Base-by-base conservation (phyloP, 2,329 filamentous ascomycete genomes). In the Chrysoporthe puriensis region DNA sequence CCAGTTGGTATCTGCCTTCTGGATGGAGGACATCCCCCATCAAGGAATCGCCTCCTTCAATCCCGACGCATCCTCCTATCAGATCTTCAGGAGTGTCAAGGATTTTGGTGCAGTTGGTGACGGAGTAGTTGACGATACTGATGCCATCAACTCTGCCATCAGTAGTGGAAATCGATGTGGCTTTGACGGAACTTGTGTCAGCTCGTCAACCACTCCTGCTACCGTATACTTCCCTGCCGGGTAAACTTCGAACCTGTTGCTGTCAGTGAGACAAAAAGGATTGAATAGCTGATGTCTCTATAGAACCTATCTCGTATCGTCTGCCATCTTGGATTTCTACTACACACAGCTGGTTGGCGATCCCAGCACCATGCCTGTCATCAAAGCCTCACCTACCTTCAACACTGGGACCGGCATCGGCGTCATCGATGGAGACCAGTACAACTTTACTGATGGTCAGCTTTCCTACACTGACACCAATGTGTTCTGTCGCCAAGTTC, bases 311-410 rank as follows among this genome's bases (percentile, higher is more conserved):
- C 74, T 90, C 3, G 86, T 94, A 67, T 89, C 85, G 64, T 84
- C 81, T 71, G 90, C 91, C 4, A 88, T 95, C 69, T 79, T 92
- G 62, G 86, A 91, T 77, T 89, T 89, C 79, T 96, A 94, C 80
- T 93, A 93, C 77, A 94, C 92, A 2, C 90, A 93, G 76, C 83
- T 95, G 70, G 84, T 93, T 42, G 91, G 91, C 40, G 90, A 94
- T 75, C 87, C 90, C 4, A 86, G 81, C 36, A 76, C 85, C 70
- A 82, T 86, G 71, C 80, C 90, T 11, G 79, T 83, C 32, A 82
- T 90, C 68, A 85, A 85, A 71, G 86, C 85, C 2, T 78, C 82
- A 0, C 69, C 82, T 0, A 78, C 75, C 48, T 90, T 90, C 72
- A 62, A 70, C 1, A 62, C 70, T 5, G 26, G 32, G 36, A 70